Base-by-base conservation (phyloP, 1,139 yeast genomes). In the Sugiyamaella japonica region DNA sequence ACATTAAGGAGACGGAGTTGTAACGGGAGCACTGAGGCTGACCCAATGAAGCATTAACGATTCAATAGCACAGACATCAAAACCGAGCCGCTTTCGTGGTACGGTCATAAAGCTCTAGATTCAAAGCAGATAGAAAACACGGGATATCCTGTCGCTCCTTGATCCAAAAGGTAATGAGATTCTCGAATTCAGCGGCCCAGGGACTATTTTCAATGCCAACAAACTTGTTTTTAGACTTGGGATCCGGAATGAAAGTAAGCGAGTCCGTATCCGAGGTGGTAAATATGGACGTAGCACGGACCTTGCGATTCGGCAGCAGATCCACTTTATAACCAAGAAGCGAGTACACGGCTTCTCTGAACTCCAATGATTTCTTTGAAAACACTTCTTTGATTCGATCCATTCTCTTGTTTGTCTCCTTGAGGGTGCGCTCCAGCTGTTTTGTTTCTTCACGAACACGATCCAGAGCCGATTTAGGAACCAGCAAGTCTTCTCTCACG, bases 61-160 rank as follows among this genome's bases (percentile, higher is more conserved):
- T 20, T 20, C 25, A 3, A 20, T 20, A 20, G n/a, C n/a, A n/a
- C n/a, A n/a, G 25, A 20, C 25, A 20, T 20, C 52, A 61, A 42
- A 61, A 61, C 12, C 64, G 52, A 5, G 58, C 56, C 7, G 67
- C 67, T 44, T 62, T 63, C 17, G 66, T 61, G 12, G 66, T 64
- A 40, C 62, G 59, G 42, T 83, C 85, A 70, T 82, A 84, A 25
- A 88, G 70, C 62, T 81, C 85, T 55, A 89, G 73, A 52, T 84
- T 87, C 59, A 89, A 73, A 0, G 95, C 90, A 55, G 95, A 85
- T 55, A 90, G 73, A 64, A 89, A 86, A 62, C 95, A 86, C 0
- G 95, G 89, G 23, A 89, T 81, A 62, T 88, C 90, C 42, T 80
- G 80, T 58, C 83, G 79, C 50, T 85, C 87, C 48, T 77, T 77